Evolutionary conservation across 371 early-diverging fungal species (phyloP), one percentile per base, ranked within the genome.

Genomic region (Mortierella sp.): DNA sequence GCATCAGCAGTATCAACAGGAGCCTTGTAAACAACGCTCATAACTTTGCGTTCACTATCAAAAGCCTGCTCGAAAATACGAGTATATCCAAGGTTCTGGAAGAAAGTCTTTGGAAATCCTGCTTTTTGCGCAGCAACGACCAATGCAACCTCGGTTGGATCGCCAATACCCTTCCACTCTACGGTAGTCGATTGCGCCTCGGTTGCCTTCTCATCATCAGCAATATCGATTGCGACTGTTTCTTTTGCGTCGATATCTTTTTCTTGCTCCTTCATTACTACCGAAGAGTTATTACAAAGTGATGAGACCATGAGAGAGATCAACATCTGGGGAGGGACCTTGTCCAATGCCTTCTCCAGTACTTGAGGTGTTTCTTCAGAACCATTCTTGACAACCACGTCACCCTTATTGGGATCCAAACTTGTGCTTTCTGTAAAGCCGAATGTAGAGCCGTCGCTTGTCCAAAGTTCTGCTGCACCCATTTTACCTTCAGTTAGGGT

Each of bases 401-500:
- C 83, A 22, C 94, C 95, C 49, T 86, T 82, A 28, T 83, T 85
- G n/a, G 91, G 90, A 70, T 92, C 89, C 63, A 92, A 68, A 45
- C 88, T 88, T 0, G 93, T 91, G 19, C 92, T 87, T 53, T 90
- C 85, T 17, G 87, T 90, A 58, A 92, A 91, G n/a, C 82, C 84
- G 66, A 92, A 95, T 10, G 86, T 71, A 6, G 85, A 77, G 62
- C 90, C 86, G 61, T 93, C 93, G 2, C 88, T 84, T n/a, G 92
- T 90, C 88, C 92, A 94, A 42, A 93, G 70, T 75, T 91, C 89
- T 53, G 88, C 67, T 10, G 91, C 87, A 17, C 91, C 92, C 96
- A 95, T 94, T 86, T 96, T 96, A 66, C 97, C 97, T 85, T 96
- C 94, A 3, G 98, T 97, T 56, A 98, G 83, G 0, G 98, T 98